These are phyloP conservation scores for Cydonia oblonga DNA, from an alignment of 331 rosid species.

Conservation along the genomic window DNA sequence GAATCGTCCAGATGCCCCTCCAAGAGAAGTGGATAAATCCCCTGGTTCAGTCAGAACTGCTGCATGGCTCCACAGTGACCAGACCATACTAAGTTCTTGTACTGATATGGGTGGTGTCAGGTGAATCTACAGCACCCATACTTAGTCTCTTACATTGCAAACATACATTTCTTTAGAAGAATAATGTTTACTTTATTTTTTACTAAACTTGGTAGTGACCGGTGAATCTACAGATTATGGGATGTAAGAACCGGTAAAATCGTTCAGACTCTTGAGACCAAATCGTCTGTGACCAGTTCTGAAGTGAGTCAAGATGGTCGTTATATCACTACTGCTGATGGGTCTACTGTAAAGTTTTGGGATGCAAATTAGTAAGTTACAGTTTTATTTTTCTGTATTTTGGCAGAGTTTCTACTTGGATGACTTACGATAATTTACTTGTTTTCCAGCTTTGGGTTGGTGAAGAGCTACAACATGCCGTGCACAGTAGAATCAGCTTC, in stretches of 20 bases:
- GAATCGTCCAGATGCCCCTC: constrained; percentile 92
- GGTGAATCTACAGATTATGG: constrained; percentile 59
- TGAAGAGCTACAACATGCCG: constrained; percentile 91
- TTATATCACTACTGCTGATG: constrained; percentile 89
- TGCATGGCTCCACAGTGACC: constrained; percentile 96
- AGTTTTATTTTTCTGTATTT: not conserved
- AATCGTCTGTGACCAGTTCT: constrained; percentile 87
- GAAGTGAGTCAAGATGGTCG: constrained; percentile 99
- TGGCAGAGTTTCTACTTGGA: not conserved
- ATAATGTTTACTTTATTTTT: no score
- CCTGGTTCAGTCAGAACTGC: constrained; percentile 95
- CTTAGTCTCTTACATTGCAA: no score
- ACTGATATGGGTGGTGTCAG: constrained; percentile 96
- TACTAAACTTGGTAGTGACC: constrained; percentile 10
- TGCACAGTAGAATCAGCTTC: constrained; percentile 92
- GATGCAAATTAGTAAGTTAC: constrained; percentile 83
- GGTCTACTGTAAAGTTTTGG: constrained; percentile 93
- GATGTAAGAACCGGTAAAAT: constrained; percentile 88
- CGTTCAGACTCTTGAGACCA: constrained; percentile 82
- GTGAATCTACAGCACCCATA: no score
- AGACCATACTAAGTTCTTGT: constrained; percentile 92
- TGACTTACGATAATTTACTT: constrained; percentile 3
- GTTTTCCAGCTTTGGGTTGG: constrained; percentile 66
- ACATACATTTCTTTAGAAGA: no score
- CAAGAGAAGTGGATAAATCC: constrained; percentile 89